Evolutionary conservation across 768 basidiomycete species (phyloP), one percentile per base, ranked within the genome.

Genomic region (Auriscalpium orientale): DNA sequence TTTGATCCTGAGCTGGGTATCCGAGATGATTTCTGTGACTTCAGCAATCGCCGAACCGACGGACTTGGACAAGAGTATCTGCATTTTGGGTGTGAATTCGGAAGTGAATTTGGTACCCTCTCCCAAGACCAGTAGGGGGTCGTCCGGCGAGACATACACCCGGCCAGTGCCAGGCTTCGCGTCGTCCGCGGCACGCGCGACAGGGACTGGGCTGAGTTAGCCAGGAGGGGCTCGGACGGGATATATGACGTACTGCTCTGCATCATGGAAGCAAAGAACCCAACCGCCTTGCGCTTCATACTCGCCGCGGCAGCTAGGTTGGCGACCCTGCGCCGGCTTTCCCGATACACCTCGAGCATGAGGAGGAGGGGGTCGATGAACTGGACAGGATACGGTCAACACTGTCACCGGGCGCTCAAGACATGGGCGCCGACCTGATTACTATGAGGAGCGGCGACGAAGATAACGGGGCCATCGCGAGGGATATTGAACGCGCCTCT

Each of bases 401-500:
- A 16, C n/a, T 28, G 28, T 28, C 5, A 28, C 28, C 28, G 28
- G 37, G 56, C 35, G 46, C 54, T 58, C 28, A 54, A 55, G 46
- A 44, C 34, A 65, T 38, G 28, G 28, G 62, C 54, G 58, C 71
- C 50, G 65, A 84, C 91, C 74, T 94, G 91, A 68, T 97, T 97
- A 65, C 85, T 83, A 70, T 97, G 95, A 37, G 94, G 94, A 8
- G 90, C 95, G 49, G 82, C 93, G 48, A 93, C 95, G 69, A 98
- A 95, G 63, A 98, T 90, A 55, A 95, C 82, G 5, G 95, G 89
- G 0, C 93, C 95, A 56, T 88, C 79, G 54, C 78, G 79, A 28
- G 95, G 95, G 57, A 98, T 90, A 68, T 97, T 89, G 79, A 86
- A 97, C 33, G 93, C 87, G 47, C 95, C 91, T 69, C 95, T 78